These are phyloP conservation scores for Pelargonium myrrhifolium DNA, from an alignment of 441 rosid genomes.

Conservation along the genomic window DNA sequence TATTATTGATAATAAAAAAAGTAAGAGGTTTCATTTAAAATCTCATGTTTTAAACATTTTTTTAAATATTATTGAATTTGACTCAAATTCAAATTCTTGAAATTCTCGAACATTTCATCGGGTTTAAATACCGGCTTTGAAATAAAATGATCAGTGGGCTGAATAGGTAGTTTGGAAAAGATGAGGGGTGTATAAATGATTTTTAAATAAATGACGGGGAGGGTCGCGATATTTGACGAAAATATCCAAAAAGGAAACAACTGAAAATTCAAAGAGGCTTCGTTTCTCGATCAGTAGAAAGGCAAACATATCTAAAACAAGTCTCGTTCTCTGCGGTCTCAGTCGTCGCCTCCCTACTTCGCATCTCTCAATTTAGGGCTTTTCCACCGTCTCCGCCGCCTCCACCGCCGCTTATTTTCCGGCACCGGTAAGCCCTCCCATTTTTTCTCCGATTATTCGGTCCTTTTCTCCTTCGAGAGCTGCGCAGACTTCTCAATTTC, in stretches of 20 bases:
- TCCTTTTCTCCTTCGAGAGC: not conserved
- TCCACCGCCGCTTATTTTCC: not conserved
- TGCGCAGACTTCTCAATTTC: not conserved
- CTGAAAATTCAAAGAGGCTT: not conserved
- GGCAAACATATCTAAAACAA: not conserved
- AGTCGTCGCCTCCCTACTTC: not conserved
- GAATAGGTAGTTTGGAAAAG: not conserved
- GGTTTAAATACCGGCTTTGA: no score
- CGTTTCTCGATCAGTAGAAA: not conserved
- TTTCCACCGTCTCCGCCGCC: not conserved
- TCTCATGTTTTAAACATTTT: no score
- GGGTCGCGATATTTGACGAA: not conserved
- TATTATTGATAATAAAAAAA: no score
- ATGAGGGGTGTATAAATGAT: not conserved
- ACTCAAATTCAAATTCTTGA: no score
- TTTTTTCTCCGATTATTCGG: not conserved
- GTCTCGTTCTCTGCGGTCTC: conserved; percentile 3
- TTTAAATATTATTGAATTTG: no score
- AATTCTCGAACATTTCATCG: no score
- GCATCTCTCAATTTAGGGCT: not conserved
- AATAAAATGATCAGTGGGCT: no score
- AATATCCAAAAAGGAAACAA: not conserved
- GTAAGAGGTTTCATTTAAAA: no score
- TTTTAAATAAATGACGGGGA: not conserved
- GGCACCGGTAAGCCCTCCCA: not conserved